phyloP scores from a whole-genome alignment of 768 basidiomycete genomes.

The Auricularia sp. region DNA sequence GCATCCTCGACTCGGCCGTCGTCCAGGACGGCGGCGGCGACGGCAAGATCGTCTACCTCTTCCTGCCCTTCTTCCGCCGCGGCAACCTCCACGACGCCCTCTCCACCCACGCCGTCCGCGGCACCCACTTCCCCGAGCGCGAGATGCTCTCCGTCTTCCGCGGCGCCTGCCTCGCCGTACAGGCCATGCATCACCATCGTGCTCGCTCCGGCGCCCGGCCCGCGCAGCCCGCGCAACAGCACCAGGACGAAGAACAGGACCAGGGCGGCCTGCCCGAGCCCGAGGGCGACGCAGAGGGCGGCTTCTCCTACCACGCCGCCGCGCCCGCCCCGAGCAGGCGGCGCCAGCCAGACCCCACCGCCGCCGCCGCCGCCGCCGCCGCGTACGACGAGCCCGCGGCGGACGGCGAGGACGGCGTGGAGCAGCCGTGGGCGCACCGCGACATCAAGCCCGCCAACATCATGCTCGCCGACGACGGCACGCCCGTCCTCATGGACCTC shows the following conservation, averaged over 20 bases:
- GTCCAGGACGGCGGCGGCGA: constrained; percentile 90
- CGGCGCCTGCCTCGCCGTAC: constrained; percentile 88
- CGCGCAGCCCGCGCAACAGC: constrained; percentile 17
- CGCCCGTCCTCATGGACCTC: constrained; percentile 96
- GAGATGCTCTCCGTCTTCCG: constrained; percentile 86
- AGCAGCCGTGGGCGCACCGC: constrained; percentile 84
- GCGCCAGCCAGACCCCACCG: constrained; percentile 33
- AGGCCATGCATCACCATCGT: constrained; percentile 87
- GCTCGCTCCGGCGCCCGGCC: constrained; percentile 25
- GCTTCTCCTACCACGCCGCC: constrained; percentile 56
- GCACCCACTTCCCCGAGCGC: constrained; percentile 74
- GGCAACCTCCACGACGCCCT: constrained; percentile 96
- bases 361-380: constrained; percentile 67
- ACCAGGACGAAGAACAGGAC: constrained; percentile 47
- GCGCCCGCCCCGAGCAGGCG: not conserved
- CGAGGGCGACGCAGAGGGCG: constrained; percentile 64
- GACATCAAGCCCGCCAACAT: constrained; percentile 96
- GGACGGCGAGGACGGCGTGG: constrained; percentile 40
- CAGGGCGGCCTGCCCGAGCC: constrained; percentile 67
- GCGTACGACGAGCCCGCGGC: constrained; percentile 23
- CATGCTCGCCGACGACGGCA: constrained; percentile 91
- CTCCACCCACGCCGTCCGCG: constrained; percentile 73
- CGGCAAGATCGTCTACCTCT: constrained; percentile 91
- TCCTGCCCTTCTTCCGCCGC: constrained; percentile 65
- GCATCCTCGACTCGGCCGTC: constrained; percentile 88